Evolutionary conservation across 345 rosid species (phyloP).

Genomic region (Laguncularia racemosa): DNA sequence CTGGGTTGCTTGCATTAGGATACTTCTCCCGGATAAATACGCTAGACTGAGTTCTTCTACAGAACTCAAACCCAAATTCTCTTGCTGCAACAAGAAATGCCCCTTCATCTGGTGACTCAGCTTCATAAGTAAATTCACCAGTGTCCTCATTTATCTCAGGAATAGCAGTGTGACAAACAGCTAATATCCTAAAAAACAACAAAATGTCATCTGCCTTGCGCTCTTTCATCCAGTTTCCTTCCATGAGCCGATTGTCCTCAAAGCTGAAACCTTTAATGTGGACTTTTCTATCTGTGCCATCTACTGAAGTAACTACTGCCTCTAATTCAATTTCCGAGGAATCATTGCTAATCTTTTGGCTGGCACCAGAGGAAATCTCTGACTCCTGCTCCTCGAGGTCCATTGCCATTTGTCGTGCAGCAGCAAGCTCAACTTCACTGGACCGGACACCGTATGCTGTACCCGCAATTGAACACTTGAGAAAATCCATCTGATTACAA

Average conservation of each 20-base stretch:
- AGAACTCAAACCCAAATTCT: conserved; percentile 94
- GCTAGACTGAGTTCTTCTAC: conserved; percentile 77
- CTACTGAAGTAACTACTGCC: conserved; percentile 35
- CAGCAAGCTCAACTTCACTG: conserved; percentile 86
- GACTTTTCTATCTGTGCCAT: conserved; percentile 30
- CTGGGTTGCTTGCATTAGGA: conserved; percentile 36
- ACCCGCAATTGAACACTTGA: conserved; percentile 90
- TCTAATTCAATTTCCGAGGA: conserved; percentile 74
- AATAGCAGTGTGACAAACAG: conserved; percentile 94
- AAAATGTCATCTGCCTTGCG: conserved; percentile 46
- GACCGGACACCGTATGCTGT: conserved; percentile 60
- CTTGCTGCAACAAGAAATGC: conserved; percentile 94
- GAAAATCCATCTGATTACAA: conserved; percentile 95
- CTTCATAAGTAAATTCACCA: conserved; percentile 67
- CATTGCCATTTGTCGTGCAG: conserved; percentile 72
- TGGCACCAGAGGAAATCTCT: conserved; percentile 13
- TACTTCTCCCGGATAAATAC: conserved; percentile 59
- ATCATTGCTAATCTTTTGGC: conserved; percentile 20
- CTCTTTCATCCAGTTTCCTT: conserved; percentile 80
- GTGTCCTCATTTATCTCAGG: conserved; percentile 82
- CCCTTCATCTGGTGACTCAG: conserved; percentile 97
- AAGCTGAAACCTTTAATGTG: conserved; percentile 82
- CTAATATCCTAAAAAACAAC: conserved; percentile 70
- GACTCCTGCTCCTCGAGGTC: conserved; percentile 61
- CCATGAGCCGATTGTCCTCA: conserved; percentile 69